phyloP scores from a whole-genome alignment of 2,329 filamentous ascomycete species.

The Paecilomyces variotii region DNA sequence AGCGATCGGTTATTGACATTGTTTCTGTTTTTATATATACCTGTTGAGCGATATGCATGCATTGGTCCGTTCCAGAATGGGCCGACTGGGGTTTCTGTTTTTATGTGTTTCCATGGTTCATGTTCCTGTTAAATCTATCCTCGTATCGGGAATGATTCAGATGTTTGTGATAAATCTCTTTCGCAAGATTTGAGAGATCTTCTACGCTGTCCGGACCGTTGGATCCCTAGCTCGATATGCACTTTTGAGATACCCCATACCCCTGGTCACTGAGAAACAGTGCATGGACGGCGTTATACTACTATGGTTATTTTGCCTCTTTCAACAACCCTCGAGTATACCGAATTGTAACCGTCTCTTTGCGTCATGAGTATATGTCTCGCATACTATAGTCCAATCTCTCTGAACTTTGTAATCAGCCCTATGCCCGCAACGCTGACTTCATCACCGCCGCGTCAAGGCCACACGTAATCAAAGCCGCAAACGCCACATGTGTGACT shows the following conservation, averaged over 20 bases:
- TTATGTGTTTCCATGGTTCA: not conserved
- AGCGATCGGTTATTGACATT: not conserved
- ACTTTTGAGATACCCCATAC: not conserved
- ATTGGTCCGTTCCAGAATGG: not conserved
- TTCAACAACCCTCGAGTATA: not conserved
- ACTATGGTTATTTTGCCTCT: not conserved
- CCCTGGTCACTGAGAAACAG: not conserved
- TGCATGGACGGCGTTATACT: not conserved
- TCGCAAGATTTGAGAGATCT: not conserved
- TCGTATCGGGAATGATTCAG: not conserved
- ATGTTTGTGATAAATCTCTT: not conserved
- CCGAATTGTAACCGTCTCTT: not conserved
- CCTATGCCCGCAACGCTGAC: not conserved
- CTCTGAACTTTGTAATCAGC: not conserved
- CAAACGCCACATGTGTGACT: not conserved
- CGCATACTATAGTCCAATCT: not conserved
- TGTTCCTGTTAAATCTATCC: not conserved
- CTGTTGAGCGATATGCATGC: not conserved
- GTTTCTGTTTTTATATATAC: not conserved
- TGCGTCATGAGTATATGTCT: not conserved
- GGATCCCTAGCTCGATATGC: not conserved
- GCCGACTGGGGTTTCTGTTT: not conserved
- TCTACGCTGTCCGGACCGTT: not conserved
- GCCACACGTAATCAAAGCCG: not conserved
- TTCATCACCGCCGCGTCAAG: not conserved